Evolutionary conservation across 441 rosid species (phyloP).

Genomic region (Erodium chrysanthum): DNA sequence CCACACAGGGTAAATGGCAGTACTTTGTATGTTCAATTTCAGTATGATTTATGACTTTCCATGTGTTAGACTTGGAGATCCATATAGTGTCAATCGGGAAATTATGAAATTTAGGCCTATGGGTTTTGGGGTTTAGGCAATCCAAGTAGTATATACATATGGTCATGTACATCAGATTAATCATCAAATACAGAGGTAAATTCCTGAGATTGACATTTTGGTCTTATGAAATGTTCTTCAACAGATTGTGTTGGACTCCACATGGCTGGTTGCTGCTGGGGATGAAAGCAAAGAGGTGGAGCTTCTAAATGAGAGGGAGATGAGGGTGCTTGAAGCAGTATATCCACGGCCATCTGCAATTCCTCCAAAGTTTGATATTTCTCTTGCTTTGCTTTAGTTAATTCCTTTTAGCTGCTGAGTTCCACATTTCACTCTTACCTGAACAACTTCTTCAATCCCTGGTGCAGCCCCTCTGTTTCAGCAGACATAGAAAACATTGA

Average conservation of each 20-base stretch:
- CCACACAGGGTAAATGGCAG: slow-evolving; percentile 47
- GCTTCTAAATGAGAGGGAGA: slow-evolving; percentile 53
- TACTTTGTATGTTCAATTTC: no score
- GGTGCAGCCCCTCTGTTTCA: slow-evolving; percentile 54
- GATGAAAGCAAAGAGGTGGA: slow-evolving; percentile 69
- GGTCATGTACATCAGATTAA: no score
- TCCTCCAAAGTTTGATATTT: slow-evolving; percentile 46
- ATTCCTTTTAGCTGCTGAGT: slow-evolving; percentile 8
- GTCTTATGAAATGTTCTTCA: slow-evolving; percentile 14
- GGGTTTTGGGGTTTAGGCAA: no score
- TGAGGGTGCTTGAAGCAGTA: slow-evolving; percentile 72
- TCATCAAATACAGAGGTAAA: no score
- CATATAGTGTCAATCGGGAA: no score
- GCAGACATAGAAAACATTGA: slow-evolving; percentile 34
- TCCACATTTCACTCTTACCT: slow-evolving; percentile 18
- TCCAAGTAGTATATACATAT: no score
- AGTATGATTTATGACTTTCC: not conserved
- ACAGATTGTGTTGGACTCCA: slow-evolving; percentile 40
- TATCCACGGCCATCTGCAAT: slow-evolving; percentile 72
- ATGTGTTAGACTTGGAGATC: slow-evolving; percentile 18
- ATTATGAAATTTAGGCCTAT: no score
- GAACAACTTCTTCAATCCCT: slow-evolving; percentile 10
- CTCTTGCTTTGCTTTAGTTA: slow-evolving; percentile 9
- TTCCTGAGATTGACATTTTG: not conserved
- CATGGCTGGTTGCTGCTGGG: slow-evolving; percentile 70